Percentiles rank a stretch among this genome's conserved stretches.
Evolutionary conservation across 148 eudicot species (phyloP).

Genomic region (Fagopyrum tataricum): DNA sequence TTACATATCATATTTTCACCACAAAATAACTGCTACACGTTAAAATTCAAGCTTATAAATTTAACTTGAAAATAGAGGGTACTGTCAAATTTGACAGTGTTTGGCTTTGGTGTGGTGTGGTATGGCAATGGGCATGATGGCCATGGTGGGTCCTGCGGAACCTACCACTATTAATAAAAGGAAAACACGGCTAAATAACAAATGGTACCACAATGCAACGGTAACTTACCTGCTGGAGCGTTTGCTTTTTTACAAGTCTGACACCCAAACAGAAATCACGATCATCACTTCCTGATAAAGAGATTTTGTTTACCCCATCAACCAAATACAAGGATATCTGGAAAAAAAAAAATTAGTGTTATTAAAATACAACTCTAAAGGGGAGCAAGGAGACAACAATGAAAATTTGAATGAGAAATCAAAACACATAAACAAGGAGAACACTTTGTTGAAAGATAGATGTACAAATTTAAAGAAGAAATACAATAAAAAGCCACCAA

Average conservation of each 20-base stretch:
- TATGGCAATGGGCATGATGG: not conserved
- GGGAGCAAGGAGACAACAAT: not conserved
- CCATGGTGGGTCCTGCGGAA: not conserved
- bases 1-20: not conserved
- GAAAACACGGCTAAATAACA: not conserved
- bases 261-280: constrained; percentile 86
- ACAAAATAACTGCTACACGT: not conserved
- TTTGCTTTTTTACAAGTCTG: constrained; percentile 69
- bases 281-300: constrained; percentile 69
- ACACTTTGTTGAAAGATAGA: not conserved
- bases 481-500: not conserved
- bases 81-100: not conserved
- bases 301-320: constrained; percentile 71
- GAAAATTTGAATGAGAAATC: not conserved
- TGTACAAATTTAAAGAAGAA: constrained; percentile 3
- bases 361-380: constrained; percentile 6
- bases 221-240: constrained; percentile 58
- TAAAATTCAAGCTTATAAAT: not conserved
- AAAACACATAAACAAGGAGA: not conserved
- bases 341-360: constrained; percentile 13
- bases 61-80: not conserved
- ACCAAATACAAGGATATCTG: constrained; percentile 61
- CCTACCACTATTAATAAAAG: not conserved
- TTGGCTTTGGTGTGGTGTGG: not conserved
- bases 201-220: not conserved